Evolutionary conservation across 2,329 filamentous ascomycete genomes (phyloP).

Genomic region (Mollisiaceae sp.): DNA sequence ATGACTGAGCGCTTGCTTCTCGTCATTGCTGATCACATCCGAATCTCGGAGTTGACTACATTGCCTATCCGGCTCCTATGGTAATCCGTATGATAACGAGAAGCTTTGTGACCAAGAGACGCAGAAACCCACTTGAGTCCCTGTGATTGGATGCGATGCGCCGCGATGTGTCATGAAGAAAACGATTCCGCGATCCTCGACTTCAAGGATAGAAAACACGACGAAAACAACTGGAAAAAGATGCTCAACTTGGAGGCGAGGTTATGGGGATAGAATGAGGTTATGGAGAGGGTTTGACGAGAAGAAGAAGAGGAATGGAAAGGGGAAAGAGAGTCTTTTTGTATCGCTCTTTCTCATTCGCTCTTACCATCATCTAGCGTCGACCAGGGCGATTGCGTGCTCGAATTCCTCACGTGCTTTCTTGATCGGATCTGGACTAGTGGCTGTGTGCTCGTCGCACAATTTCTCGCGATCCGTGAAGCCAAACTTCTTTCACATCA

Average conservation of each 20-base stretch:
- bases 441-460: background rate
- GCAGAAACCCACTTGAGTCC: slow-evolving; percentile 25
- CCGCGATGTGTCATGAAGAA: slow-evolving; percentile 23
- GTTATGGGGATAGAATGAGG: slow-evolving; percentile 1
- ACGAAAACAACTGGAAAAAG: slow-evolving; percentile 27
- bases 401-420: background rate
- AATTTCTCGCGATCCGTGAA: background rate
- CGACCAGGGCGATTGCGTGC: slow-evolving; percentile 34
- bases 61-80: slow-evolving; percentile 7
- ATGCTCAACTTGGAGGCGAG: slow-evolving; percentile 22
- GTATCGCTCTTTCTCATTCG: slow-evolving; percentile 23
- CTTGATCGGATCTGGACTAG: background rate
- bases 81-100: slow-evolving; percentile 16
- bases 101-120: background rate
- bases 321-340: background rate
- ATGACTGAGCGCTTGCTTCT: slow-evolving; percentile 14
- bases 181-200: slow-evolving; percentile 9
- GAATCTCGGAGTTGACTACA: slow-evolving; percentile 5
- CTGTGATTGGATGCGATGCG: slow-evolving; percentile 27
- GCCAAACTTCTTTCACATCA: slow-evolving; percentile 22
- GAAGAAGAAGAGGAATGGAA: slow-evolving; percentile 10
- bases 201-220: slow-evolving; percentile 24
- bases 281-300: slow-evolving; percentile 15
- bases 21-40: background rate
- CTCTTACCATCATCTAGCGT: slow-evolving; percentile 17